phyloP scores from a whole-genome alignment of 2,329 filamentous ascomycete genomes.

The Aspergillus oerlinghausenensis region DNA sequence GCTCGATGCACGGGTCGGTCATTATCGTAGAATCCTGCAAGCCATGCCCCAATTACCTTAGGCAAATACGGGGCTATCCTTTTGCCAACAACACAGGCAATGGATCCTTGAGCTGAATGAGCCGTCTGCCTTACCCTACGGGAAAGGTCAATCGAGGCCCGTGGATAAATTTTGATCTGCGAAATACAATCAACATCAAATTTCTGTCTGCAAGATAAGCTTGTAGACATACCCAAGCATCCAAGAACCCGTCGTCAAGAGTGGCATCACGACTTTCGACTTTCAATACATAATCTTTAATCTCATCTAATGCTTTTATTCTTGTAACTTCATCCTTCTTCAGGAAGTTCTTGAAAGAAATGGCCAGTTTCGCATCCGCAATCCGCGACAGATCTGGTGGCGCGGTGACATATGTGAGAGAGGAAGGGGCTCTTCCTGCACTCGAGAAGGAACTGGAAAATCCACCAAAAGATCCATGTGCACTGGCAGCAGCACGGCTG shows the following conservation, averaged over 20 bases:
- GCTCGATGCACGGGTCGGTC: constrained; percentile 71
- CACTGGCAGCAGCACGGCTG: constrained; percentile 52
- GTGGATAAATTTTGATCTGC: constrained; percentile 80
- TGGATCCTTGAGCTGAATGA: constrained; percentile 66
- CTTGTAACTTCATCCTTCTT: constrained; percentile 95
- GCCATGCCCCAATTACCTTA: constrained; percentile 79
- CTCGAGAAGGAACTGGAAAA: constrained; percentile 33
- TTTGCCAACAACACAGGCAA: constrained; percentile 62
- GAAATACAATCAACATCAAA: constrained; percentile 12
- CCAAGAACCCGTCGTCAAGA: constrained; percentile 75
- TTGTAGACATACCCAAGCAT: constrained; percentile 69
- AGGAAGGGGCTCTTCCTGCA: constrained; percentile 49
- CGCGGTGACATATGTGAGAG: constrained; percentile 80
- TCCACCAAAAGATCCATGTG: constrained; percentile 44
- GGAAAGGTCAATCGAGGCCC: constrained; percentile 82
- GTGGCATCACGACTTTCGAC: constrained; percentile 52
- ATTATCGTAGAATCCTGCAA: constrained; percentile 81
- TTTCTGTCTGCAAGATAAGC: constrained; percentile 2
- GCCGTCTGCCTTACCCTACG: constrained; percentile 83
- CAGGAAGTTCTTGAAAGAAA: constrained; percentile 85
- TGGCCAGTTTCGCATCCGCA: constrained; percentile 74
- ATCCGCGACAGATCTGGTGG: constrained; percentile 75
- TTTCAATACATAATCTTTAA: constrained; percentile 62
- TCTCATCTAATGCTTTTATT: constrained; percentile 80
- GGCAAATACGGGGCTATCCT: constrained; percentile 77